A percentile compares a stretch with the other conserved stretches of the same genome.
Evolutionary conservation across 176 grass and related monocot species (phyloP).

Genomic region (Puya raimondii): DNA sequence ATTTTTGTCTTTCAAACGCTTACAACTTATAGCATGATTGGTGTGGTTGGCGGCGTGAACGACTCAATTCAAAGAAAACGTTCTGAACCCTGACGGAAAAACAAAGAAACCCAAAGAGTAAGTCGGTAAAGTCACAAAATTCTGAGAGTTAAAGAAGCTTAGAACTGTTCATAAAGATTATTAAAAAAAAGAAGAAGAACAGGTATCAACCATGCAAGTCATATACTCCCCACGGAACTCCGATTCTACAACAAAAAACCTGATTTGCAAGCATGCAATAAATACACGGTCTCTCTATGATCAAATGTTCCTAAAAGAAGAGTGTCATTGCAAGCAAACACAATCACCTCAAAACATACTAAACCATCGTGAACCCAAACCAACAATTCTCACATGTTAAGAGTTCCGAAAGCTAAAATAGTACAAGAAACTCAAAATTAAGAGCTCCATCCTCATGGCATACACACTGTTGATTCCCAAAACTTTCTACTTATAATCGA

Average conservation of each 20-base stretch:
- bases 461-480: too few relatives aligned
- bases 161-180: not conserved
- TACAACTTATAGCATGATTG: not conserved
- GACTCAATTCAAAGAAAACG: not conserved
- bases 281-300: not conserved
- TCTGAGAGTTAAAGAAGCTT: not conserved
- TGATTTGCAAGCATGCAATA: not conserved
- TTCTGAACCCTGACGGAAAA: not conserved
- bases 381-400: too few relatives aligned
- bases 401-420: too few relatives aligned
- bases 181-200: not conserved
- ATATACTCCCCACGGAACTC: not conserved
- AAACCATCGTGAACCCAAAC: not conserved
- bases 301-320: not conserved
- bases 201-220: constrained; percentile 2
- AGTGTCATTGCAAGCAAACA: not conserved
- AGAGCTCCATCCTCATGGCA: too few relatives aligned
- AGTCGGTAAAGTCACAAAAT: not conserved
- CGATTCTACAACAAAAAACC: not conserved
- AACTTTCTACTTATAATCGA: too few relatives aligned
- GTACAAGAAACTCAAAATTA: too few relatives aligned
- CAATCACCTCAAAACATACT: not conserved
- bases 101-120: not conserved
- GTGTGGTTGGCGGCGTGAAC: too few relatives aligned
- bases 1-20: constrained; percentile 13